Conservation (phyloP, 352 stramenopile genomes). For the Phytophthora melonis region DNA sequence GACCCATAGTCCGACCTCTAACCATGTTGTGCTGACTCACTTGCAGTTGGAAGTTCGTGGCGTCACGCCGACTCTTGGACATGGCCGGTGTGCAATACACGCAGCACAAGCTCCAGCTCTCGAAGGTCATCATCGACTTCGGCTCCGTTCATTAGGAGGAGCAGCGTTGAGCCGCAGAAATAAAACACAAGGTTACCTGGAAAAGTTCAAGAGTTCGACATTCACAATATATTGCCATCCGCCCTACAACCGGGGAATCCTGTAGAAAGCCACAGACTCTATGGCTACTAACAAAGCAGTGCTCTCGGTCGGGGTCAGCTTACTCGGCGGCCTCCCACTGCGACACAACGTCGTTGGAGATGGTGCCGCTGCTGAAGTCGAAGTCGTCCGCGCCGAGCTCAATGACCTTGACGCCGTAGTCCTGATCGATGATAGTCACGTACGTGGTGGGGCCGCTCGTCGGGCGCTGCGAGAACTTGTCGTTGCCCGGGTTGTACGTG, state of each 20-base stretch:
- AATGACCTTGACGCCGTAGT: conserved; percentile 73
- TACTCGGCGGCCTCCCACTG: conserved; percentile 62
- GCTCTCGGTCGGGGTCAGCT: not conserved
- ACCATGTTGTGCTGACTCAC: conserved; percentile 13
- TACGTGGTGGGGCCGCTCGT: conserved; percentile 59
- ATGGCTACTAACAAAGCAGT: conserved; percentile 31
- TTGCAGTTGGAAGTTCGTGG: conserved; percentile 87
- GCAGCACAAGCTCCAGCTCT: conserved; percentile 67
- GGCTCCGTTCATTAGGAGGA: conserved; percentile 43
- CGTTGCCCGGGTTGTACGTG: conserved; percentile 61
- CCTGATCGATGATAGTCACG: conserved; percentile 79
- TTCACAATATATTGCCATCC: conserved; percentile 27
- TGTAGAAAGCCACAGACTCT: conserved; percentile 2
- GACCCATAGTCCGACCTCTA: conserved; percentile 9
- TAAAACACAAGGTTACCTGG: conserved; percentile 1
- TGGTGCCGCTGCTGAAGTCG: conserved; percentile 59
- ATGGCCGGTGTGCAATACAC: conserved; percentile 78
- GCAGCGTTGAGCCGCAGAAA: conserved; percentile 18
- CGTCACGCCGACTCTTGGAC: conserved; percentile 88
- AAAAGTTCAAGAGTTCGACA: not conserved
- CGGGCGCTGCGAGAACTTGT: conserved; percentile 67
- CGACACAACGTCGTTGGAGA: conserved; percentile 62
- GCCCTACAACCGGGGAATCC: conserved; percentile 20
- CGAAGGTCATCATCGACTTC: conserved; percentile 81
- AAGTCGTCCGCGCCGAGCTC: conserved; percentile 69